Conservation (phyloP, 75 land plant genomes). For the Adiantum capillusveneris region DNA sequence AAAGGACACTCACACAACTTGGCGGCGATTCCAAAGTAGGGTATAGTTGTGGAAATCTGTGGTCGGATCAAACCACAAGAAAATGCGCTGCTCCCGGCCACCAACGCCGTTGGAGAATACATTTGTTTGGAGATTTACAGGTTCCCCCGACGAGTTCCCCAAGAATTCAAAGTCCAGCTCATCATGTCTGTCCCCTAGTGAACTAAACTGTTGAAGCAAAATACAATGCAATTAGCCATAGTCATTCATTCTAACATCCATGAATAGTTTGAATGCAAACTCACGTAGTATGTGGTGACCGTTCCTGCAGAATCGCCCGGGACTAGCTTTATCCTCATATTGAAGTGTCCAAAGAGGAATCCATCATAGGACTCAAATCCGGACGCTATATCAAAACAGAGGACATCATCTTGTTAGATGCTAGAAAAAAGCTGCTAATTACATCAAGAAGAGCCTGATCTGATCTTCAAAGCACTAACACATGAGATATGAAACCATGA, state of each 20-base stretch:
- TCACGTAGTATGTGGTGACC: conserved; percentile 5
- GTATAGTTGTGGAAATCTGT: conserved; percentile 14
- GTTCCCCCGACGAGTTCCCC: conserved; percentile 7
- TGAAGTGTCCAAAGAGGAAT: conserved; percentile 1
- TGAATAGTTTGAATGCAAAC: too few relatives aligned
- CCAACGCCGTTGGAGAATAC: conserved; percentile 8
- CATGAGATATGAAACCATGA: too few relatives aligned
- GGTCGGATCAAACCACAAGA: conserved; percentile 19
- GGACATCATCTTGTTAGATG: too few relatives aligned
- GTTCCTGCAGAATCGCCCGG: conserved; percentile 6
- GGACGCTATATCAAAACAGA: neutral
- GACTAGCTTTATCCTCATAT: conserved; percentile 5
- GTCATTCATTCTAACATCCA: too few relatives aligned
- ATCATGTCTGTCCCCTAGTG: neutral
- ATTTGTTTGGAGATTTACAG: conserved; percentile 10
- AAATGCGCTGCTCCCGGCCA: conserved; percentile 12
- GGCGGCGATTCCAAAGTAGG: conserved; percentile 9
- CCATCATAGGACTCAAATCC: conserved; percentile 4
- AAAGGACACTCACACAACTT: conserved; percentile 8
- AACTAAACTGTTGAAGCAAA: neutral
- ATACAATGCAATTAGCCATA: too few relatives aligned
- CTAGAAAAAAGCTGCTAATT: too few relatives aligned
- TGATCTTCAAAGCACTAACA: too few relatives aligned
- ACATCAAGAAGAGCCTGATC: too few relatives aligned
- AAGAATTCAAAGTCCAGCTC: conserved; percentile 7